Percentiles rank a stretch among this genome's conserved stretches.
Evolutionary conservation across 176 grass and related monocot genomes (phyloP).

Genomic region (Rhynchospora pubera): DNA sequence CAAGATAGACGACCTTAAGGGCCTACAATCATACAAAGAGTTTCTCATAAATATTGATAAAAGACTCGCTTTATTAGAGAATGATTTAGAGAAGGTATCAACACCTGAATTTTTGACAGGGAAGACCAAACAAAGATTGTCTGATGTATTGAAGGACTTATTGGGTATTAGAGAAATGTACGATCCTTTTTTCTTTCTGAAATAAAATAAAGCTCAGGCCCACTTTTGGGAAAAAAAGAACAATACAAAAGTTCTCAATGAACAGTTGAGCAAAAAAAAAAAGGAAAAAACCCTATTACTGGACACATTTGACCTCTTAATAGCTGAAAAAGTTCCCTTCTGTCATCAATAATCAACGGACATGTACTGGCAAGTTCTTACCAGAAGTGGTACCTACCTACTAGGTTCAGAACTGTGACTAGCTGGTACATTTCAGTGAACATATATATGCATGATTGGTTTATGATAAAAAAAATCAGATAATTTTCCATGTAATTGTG

Average conservation of each 20-base stretch:
- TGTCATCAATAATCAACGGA: not conserved
- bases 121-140: conserved; percentile 33
- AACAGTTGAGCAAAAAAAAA: not conserved
- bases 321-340: not conserved
- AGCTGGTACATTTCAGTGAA: not conserved
- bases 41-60: conserved; percentile 58
- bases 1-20: conserved; percentile 7
- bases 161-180: conserved; percentile 74
- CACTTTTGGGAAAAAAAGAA: not conserved
- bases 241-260: not conserved
- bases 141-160: conserved; percentile 60
- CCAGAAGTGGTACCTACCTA: not conserved
- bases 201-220: not conserved
- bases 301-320: not conserved
- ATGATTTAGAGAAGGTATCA: conserved; percentile 55
- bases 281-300: not conserved
- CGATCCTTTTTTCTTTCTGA: conserved; percentile 15
- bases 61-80: conserved; percentile 47
- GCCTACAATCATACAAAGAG: conserved; percentile 25
- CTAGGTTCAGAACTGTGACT: not conserved
- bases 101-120: conserved; percentile 26
- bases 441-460: not conserved
- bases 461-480: not conserved
- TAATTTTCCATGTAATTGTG: not conserved
- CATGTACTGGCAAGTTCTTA: not conserved